A percentile compares a stretch with the other conserved stretches of the same genome.
Evolutionary conservation across 2,329 filamentous ascomycete genomes (phyloP).

Genomic region (Penicillium polonicum): DNA sequence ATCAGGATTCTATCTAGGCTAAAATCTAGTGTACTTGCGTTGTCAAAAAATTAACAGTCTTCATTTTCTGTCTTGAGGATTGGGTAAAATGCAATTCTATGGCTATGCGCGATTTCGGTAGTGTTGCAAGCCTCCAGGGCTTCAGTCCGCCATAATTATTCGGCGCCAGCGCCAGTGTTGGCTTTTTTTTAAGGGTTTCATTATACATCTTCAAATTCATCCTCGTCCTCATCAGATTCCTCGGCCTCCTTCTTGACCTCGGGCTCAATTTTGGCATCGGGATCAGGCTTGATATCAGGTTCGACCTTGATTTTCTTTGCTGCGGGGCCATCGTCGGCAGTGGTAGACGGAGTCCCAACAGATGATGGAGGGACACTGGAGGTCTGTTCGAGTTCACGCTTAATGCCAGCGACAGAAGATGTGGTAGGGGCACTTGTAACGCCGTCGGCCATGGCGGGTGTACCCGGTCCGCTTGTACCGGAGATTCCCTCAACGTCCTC

Average conservation of each 20-base stretch:
- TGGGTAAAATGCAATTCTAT: background rate
- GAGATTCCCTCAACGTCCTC: conserved; percentile 46
- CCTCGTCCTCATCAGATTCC: conserved; percentile 8
- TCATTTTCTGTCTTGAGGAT: background rate
- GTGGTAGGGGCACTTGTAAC: conserved; percentile 30
- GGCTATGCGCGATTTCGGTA: background rate
- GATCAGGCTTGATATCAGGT: conserved; percentile 11
- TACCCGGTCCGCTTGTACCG: conserved; percentile 37
- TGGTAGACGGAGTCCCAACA: conserved; percentile 37
- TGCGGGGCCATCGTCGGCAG: conserved; percentile 40
- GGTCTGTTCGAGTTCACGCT: conserved; percentile 41
- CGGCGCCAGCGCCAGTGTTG: conserved; percentile 7
- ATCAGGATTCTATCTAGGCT: background rate
- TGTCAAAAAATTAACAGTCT: background rate
- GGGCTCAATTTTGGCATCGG: conserved; percentile 13
- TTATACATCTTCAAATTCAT: conserved; percentile 13
- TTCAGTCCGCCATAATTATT: background rate
- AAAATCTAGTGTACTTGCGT: background rate
- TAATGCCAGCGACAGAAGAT: conserved; percentile 30
- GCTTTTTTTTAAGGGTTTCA: background rate
- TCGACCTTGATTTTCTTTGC: conserved; percentile 44
- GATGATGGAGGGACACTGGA: conserved; percentile 42
- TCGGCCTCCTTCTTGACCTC: conserved; percentile 10
- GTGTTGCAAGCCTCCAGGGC: background rate
- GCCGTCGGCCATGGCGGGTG: conserved; percentile 30